These are phyloP conservation scores for Arachis monticola DNA, from an alignment of 331 rosid species.

Conservation along the genomic window DNA sequence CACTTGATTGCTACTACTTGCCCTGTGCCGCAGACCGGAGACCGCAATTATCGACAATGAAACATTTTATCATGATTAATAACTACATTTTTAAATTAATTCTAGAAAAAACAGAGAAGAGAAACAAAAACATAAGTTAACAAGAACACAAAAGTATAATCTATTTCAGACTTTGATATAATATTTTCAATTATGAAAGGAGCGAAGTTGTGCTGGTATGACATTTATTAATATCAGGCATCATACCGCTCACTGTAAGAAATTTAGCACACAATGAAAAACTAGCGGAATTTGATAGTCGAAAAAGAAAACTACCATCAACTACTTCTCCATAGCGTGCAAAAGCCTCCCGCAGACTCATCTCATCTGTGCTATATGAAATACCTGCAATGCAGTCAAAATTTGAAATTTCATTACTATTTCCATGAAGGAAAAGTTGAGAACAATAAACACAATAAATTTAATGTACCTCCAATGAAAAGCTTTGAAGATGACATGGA, in stretches of 20 bases:
- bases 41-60: not conserved
- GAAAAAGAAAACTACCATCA: slow-evolving; percentile 46
- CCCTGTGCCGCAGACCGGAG: not conserved
- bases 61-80: slow-evolving; percentile 6
- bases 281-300: not conserved
- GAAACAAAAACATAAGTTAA: slow-evolving; percentile 16
- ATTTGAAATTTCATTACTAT: slow-evolving; percentile 6
- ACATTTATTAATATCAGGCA: slow-evolving; percentile 6
- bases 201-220: not conserved
- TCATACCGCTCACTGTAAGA: not conserved
- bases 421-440: slow-evolving; percentile 4
- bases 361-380: slow-evolving; percentile 54
- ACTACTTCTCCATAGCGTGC: slow-evolving; percentile 53
- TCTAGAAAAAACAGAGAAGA: slow-evolving; percentile 22
- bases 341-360: slow-evolving; percentile 51
- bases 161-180: slow-evolving; percentile 17
- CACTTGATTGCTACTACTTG: not conserved
- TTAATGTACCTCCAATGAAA: slow-evolving; percentile 53
- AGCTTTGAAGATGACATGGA: slow-evolving; percentile 57
- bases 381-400: slow-evolving; percentile 46
- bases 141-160: slow-evolving; percentile 5
- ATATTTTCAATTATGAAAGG: not conserved
- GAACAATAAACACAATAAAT: not conserved
- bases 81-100: slow-evolving; percentile 17
- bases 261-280: slow-evolving; percentile 32